Conservation (phyloP, 2,329 filamentous ascomycete genomes). For the Hymenoscyphus albidus region DNA sequence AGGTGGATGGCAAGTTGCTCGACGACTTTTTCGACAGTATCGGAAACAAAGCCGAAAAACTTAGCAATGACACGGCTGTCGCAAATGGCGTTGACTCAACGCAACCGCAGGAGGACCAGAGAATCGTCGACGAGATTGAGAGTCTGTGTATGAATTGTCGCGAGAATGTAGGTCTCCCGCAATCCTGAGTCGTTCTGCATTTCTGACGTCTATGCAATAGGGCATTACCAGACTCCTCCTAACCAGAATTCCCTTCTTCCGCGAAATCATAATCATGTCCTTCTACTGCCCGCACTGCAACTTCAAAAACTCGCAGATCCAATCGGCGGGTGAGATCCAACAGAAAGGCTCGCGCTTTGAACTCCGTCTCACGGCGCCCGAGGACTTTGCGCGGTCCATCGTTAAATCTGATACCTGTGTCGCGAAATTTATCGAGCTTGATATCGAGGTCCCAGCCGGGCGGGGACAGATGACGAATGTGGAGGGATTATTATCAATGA, state of each 20-base stretch:
- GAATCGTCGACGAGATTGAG: constrained; percentile 65
- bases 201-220: constrained; percentile 41
- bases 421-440: constrained; percentile 85
- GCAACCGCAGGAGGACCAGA: constrained; percentile 44
- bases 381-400: constrained; percentile 80
- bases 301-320: constrained; percentile 89
- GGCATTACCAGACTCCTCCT: constrained; percentile 83
- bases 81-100: constrained; percentile 19
- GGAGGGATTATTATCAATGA: constrained; percentile 76
- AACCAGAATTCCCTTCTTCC: constrained; percentile 93
- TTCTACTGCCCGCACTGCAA: constrained; percentile 89
- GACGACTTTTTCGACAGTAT: constrained; percentile 61
- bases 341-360: constrained; percentile 82
- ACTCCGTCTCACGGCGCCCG: constrained; percentile 66
- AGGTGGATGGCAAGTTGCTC: constrained; percentile 40
- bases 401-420: constrained; percentile 86
- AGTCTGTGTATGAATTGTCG: constrained; percentile 85
- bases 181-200: not conserved
- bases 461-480: constrained; percentile 91
- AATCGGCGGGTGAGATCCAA: constrained; percentile 88
- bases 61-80: constrained; percentile 40
- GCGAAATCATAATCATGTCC: constrained; percentile 95
- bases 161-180: constrained; percentile 56
- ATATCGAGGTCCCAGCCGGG: constrained; percentile 88
- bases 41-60: constrained; percentile 55